Evolutionary conservation across 2,329 filamentous ascomycete genomes (phyloP).

Genomic region (Aspergillus luchuensis): DNA sequence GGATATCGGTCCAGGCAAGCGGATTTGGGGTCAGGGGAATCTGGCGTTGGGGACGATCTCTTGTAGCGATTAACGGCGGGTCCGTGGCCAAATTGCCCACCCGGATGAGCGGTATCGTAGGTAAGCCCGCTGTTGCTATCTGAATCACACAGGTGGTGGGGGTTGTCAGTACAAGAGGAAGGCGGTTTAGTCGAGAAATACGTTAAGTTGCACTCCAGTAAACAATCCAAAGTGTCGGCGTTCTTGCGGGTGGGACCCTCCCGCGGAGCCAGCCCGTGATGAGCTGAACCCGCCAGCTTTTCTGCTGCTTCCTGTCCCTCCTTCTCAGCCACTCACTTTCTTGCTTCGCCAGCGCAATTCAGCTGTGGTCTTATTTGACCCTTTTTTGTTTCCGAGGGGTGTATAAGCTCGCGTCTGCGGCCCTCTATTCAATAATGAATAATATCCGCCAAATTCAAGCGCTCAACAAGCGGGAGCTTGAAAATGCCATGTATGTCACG

Average conservation of each 20-base stretch:
- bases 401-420: neutral
- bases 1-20: slow-evolving; percentile 23
- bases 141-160: neutral
- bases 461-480: slow-evolving; percentile 92
- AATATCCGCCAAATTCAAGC: slow-evolving; percentile 88
- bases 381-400: too few species aligned
- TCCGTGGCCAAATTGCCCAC: neutral
- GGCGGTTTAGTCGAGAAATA: neutral
- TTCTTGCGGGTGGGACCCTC: slow-evolving; percentile 22
- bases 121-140: neutral
- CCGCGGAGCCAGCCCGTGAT: slow-evolving; percentile 24
- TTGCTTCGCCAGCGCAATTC: neutral
- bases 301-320: slow-evolving; percentile 3
- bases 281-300: slow-evolving; percentile 10
- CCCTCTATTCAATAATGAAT: slow-evolving; percentile 67
- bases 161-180: neutral
- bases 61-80: neutral
- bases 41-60: slow-evolving; percentile 7
- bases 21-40: slow-evolving; percentile 37
- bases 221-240: slow-evolving; percentile 13
- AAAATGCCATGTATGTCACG: slow-evolving; percentile 73
- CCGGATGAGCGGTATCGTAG: slow-evolving; percentile 1
- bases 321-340: neutral
- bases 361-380: neutral
- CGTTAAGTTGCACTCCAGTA: slow-evolving; percentile 3